Evolutionary conservation across 371 early-diverging fungal species (phyloP).

Genomic region (Apophysomyces sp.): DNA sequence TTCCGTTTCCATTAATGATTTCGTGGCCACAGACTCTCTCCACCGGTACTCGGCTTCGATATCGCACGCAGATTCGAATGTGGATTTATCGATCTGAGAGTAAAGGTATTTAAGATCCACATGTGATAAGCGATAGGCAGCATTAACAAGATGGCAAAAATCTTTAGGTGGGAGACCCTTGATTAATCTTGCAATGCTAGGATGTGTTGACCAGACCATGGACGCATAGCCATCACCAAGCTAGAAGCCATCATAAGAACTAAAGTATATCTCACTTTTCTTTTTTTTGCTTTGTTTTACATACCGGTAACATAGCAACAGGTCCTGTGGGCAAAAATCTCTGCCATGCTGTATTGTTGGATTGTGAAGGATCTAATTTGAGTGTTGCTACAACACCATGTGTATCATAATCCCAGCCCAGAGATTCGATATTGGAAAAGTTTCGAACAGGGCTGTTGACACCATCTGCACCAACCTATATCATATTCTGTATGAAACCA

Average conservation of each 20-base stretch:
- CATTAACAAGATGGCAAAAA: conserved; percentile 77
- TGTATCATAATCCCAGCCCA: conserved; percentile 89
- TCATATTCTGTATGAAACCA: neutral
- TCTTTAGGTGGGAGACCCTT: conserved; percentile 57
- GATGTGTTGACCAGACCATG: conserved; percentile 89
- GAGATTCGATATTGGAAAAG: conserved; percentile 78
- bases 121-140: conserved; percentile 72
- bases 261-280: neutral
- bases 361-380: conserved; percentile 35
- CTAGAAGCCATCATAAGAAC: conserved; percentile 20
- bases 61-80: conserved; percentile 39
- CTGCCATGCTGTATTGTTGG: conserved; percentile 84
- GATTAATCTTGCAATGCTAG: conserved; percentile 62
- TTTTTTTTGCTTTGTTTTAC: no score
- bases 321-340: conserved; percentile 95
- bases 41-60: conserved; percentile 65
- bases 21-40: conserved; percentile 54
- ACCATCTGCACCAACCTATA: conserved; percentile 90
- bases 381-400: conserved; percentile 91
- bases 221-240: conserved; percentile 66
- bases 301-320: conserved; percentile 88
- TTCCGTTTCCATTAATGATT: conserved; percentile 23
- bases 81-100: conserved; percentile 47
- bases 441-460: conserved; percentile 83
- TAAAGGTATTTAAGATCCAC: conserved; percentile 77